A percentile compares a stretch with the other conserved stretches of the same genome.
phyloP scores from a whole-genome alignment of 805 yeast species.

The Myxozyma geophila region DNA sequence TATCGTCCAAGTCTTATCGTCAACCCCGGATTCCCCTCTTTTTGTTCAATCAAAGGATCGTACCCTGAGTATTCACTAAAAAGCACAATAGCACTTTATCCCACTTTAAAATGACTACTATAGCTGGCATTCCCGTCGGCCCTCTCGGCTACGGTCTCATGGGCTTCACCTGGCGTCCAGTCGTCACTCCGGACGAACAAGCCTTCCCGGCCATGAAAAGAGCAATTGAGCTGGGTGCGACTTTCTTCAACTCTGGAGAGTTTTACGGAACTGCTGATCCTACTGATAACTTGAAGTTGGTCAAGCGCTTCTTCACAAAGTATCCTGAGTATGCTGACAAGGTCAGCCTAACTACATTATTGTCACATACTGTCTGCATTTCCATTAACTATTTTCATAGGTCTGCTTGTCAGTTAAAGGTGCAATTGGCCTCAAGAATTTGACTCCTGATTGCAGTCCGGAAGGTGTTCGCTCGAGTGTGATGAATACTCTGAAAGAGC shows the following conservation, averaged over 20 bases:
- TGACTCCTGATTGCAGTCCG: slow-evolving; percentile 48
- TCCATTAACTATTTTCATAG: slow-evolving; percentile 3
- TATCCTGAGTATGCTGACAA: slow-evolving; percentile 54
- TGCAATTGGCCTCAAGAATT: slow-evolving; percentile 47
- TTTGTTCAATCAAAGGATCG: neutral
- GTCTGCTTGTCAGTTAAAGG: slow-evolving; percentile 62
- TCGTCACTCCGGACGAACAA: slow-evolving; percentile 48
- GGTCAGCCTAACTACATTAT: slow-evolving; percentile 47
- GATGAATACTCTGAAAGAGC: slow-evolving; percentile 36
- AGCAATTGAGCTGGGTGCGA: slow-evolving; percentile 55
- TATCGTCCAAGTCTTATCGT: neutral
- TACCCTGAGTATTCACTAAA: neutral
- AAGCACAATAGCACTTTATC: neutral
- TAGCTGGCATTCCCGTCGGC: slow-evolving; percentile 34
- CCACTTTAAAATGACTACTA: neutral
- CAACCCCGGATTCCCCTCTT: neutral
- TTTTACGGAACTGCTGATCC: slow-evolving; percentile 51
- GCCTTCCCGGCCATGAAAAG: slow-evolving; percentile 58
- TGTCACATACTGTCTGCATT: neutral
- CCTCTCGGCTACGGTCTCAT: slow-evolving; percentile 73
- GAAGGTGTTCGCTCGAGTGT: slow-evolving; percentile 28
- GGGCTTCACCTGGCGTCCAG: slow-evolving; percentile 73
- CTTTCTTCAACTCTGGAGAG: slow-evolving; percentile 68
- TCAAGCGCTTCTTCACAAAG: slow-evolving; percentile 57
- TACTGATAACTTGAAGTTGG: slow-evolving; percentile 59